Base-by-base conservation (phyloP, 495 filamentous ascomycete species). In the Hamigera avellanea region DNA sequence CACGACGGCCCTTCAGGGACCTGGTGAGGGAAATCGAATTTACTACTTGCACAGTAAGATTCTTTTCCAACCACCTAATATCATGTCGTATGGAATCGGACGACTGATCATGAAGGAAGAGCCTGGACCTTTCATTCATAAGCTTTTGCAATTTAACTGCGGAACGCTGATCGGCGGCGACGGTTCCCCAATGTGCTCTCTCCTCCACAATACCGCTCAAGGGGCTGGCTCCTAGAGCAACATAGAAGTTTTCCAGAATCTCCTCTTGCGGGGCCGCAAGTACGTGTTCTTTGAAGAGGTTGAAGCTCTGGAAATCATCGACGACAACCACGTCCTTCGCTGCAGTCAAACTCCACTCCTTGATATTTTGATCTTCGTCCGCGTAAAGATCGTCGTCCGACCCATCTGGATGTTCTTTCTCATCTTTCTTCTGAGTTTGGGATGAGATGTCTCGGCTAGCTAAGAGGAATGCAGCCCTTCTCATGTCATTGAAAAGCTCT, bases 231-330 rank as follows among this genome's bases (percentile, higher is more conserved):
- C 69, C 69, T 8, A 75, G 53, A 28, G 59, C 58, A 25, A 72
- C 49, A 50, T 96, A 99, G 47, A 96, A 87, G 3, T 70, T 67
- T 52, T 99, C 91, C 1, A 99, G 61, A 0, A 55, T 43, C 41
- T 96, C 91, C 38, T 96, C 91, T 49, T 88, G 81, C 0, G 91
- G 91, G 1, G 89, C 85, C 33, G 77, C 83, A 6, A 88, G 68
- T 19, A 99, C 63, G 32, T 79, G 70, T 9, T 80, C 73, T 48
- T 80, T 84, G 64, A 99, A 99, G 0, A 87, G 56, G 19, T 78
- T 76, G 50, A 86, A 95, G 42, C 75, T 82, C 39, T 80, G 80
- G 43, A 83, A 82, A 49, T 95, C 87, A 56, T 99, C 88, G 6
- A 86, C 67, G 35, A 96, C 73, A 13, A 89, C 76, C 42, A 91